A percentile compares a stretch with the other conserved stretches of the same genome.
These are phyloP conservation scores for Endotrypanum monterogeii DNA, from an alignment of 208 protist species.

Conservation along the genomic window DNA sequence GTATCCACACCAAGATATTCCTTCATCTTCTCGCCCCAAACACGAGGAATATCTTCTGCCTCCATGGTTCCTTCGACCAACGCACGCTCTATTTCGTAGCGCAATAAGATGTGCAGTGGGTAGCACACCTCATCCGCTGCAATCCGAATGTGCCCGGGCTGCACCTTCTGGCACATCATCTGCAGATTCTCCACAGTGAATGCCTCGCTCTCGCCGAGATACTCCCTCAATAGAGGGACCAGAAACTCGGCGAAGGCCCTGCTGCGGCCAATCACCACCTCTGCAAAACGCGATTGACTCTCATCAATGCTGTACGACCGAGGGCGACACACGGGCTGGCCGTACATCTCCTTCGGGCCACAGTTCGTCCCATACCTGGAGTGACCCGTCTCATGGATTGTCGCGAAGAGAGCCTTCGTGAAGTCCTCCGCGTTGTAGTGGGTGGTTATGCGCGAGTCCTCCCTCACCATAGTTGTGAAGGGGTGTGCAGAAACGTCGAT, in stretches of 20 bases:
- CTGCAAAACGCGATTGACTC: slow-evolving; percentile 88
- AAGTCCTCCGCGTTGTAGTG: slow-evolving; percentile 65
- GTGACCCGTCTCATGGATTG: slow-evolving; percentile 91
- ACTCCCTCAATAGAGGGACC: slow-evolving; percentile 41
- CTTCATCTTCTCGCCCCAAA: slow-evolving; percentile 91
- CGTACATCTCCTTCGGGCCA: slow-evolving; percentile 54
- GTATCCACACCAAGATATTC: slow-evolving; percentile 82
- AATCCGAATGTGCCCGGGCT: slow-evolving; percentile 82
- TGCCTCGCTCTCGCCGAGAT: slow-evolving; percentile 59
- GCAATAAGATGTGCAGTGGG: slow-evolving; percentile 88
- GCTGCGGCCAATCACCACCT: slow-evolving; percentile 64
- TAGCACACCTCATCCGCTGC: slow-evolving; percentile 92
- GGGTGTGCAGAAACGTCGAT: slow-evolving; percentile 87
- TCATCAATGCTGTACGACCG: slow-evolving; percentile 83
- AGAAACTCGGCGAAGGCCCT: slow-evolving; percentile 62
- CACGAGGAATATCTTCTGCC: slow-evolving; percentile 72
- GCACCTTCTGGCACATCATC: slow-evolving; percentile 43
- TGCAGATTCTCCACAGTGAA: slow-evolving; percentile 63
- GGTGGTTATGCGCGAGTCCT: slow-evolving; percentile 88
- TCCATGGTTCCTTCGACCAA: slow-evolving; percentile 80
- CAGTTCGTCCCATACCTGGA: slow-evolving; percentile 87
- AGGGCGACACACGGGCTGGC: slow-evolving; percentile 61
- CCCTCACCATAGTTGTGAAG: slow-evolving; percentile 77
- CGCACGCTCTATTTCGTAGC: slow-evolving; percentile 91
- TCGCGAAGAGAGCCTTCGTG: slow-evolving; percentile 49